A percentile compares a stretch with the other conserved stretches of the same genome.
Conservation (phyloP, 2,329 filamentous ascomycete genomes). For the Dactylellina sp. region DNA sequence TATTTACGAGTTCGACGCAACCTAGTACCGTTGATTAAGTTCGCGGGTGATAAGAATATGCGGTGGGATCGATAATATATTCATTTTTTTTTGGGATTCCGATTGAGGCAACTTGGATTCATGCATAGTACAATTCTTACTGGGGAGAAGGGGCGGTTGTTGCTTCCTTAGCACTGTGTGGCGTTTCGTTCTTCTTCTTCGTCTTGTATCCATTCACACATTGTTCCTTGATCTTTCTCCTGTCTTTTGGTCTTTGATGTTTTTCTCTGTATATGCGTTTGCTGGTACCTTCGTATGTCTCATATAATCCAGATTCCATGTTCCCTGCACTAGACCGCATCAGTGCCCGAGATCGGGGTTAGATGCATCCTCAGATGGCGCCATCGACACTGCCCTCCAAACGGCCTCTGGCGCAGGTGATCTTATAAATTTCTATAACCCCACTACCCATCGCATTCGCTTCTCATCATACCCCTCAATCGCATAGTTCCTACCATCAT, state of each 20-base stretch:
- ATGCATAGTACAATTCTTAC: background rate
- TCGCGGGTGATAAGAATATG: background rate
- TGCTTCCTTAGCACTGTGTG: conserved; percentile 11
- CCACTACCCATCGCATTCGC: conserved; percentile 5
- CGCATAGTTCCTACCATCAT: background rate
- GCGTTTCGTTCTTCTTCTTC: conserved; percentile 21
- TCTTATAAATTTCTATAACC: background rate
- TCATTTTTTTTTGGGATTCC: background rate
- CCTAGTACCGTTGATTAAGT: background rate
- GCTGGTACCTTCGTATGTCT: conserved; percentile 9
- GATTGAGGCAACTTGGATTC: background rate
- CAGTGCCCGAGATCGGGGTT: conserved; percentile 24
- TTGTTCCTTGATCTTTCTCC: background rate
- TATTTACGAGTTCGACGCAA: background rate
- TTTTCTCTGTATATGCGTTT: conserved; percentile 13
- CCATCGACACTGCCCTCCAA: conserved; percentile 9
- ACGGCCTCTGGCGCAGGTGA: background rate
- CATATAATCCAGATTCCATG: background rate
- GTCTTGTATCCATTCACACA: conserved; percentile 6
- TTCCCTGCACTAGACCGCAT: background rate
- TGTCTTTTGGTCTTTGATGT: background rate
- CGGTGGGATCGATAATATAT: background rate
- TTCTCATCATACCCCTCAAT: background rate
- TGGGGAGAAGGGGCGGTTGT: background rate
- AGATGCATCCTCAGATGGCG: conserved; percentile 15